Conservation (phyloP, 257 asterid species). For the Solanum piurae region DNA sequence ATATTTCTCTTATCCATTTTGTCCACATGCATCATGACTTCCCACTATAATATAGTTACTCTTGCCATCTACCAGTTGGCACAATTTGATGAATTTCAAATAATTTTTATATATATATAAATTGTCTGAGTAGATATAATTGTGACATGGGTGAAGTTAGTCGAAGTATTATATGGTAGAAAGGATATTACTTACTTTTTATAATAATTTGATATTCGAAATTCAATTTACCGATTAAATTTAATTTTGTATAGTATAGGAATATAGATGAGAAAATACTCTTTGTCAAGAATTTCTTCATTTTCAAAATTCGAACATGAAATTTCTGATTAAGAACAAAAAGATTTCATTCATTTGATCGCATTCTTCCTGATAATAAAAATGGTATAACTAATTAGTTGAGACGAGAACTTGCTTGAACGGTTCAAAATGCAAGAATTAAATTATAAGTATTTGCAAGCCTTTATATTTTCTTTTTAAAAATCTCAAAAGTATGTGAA, state of each 20-base stretch:
- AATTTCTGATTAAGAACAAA: too few species aligned
- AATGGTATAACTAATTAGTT: background rate
- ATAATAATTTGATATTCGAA: too few species aligned
- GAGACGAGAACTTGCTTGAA: background rate
- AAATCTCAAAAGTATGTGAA: background rate
- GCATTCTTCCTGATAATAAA: too few species aligned
- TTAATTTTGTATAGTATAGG: rapidly evolving
- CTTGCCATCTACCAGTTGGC: background rate
- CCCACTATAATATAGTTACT: background rate
- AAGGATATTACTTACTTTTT: background rate
- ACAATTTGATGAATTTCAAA: background rate
- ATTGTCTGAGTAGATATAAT: background rate
- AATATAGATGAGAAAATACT: too few species aligned
- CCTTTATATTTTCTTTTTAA: background rate
- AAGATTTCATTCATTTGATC: too few species aligned
- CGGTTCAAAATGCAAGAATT: background rate
- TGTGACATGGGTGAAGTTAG: background rate
- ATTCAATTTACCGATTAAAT: background rate
- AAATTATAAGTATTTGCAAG: background rate
- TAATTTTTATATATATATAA: background rate
- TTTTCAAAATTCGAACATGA: too few species aligned
- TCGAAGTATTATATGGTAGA: background rate
- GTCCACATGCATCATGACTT: background rate
- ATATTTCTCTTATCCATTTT: background rate
- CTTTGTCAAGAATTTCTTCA: too few species aligned